Evolutionary conservation across 768 basidiomycete genomes (phyloP).

Genomic region (Psilocybe subaeruginosa): DNA sequence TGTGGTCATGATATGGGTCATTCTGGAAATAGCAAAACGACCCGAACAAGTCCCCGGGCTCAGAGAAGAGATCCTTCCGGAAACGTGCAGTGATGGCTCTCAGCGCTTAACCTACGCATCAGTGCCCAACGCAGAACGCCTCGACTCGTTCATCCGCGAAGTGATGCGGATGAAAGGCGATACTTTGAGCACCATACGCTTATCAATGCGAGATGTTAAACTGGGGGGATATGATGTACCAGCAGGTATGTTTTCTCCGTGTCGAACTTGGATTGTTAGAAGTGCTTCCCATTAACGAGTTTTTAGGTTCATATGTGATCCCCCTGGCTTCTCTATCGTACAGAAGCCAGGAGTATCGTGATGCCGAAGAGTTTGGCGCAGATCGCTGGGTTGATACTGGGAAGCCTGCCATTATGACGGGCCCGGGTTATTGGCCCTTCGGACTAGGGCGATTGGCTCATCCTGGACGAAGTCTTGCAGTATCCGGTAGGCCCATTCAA

Average conservation of each 20-base stretch:
- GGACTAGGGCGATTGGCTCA: slow-evolving; percentile 5
- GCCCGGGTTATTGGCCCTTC: slow-evolving; percentile 4
- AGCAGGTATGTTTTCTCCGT: not conserved
- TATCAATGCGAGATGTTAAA: not conserved
- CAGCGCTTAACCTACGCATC: slow-evolving; percentile 4
- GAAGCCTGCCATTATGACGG: slow-evolving; percentile 2
- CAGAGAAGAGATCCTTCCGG: not conserved
- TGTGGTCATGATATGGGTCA: not conserved
- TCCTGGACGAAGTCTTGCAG: not conserved
- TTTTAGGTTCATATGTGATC: slow-evolving; percentile 2
- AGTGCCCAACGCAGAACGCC: slow-evolving; percentile 2
- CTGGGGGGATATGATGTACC: slow-evolving; percentile 5
- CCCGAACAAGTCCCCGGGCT: not conserved
- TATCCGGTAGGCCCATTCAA: not conserved
- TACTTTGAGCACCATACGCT: not conserved
- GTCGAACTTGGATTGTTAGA: not conserved
- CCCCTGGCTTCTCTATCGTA: slow-evolving; percentile 1
- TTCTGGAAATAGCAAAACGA: not conserved
- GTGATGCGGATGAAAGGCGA: slow-evolving; percentile 8
- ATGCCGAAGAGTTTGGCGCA: not conserved
- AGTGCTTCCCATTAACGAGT: not conserved
- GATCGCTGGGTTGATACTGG: slow-evolving; percentile 5
- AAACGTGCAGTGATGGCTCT: not conserved
- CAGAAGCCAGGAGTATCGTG: not conserved
- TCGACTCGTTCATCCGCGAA: slow-evolving; percentile 8